phyloP scores from a whole-genome alignment of 345 rosid genomes.

The Garcia nutans region DNA sequence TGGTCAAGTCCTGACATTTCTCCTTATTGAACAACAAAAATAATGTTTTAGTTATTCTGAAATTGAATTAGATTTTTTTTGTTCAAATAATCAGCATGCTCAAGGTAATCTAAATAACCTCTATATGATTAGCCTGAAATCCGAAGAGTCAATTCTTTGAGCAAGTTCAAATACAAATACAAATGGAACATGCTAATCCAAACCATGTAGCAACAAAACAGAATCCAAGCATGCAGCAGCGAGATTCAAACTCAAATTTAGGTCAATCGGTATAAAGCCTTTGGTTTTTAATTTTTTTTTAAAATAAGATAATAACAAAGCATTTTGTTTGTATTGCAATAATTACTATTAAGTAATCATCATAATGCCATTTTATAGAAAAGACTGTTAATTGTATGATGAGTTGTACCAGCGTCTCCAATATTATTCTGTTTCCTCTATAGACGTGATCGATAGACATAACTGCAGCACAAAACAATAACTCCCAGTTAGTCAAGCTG shows the following conservation, averaged over 20 bases:
- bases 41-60: no score
- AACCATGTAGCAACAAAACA: background rate
- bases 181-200: background rate
- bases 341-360: background rate
- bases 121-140: no score
- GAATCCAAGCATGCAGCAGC: background rate
- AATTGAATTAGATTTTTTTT: no score
- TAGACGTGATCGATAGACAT: constrained; percentile 63
- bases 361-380: background rate
- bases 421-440: constrained; percentile 84
- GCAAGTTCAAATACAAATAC: background rate
- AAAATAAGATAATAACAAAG: background rate
- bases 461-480: constrained; percentile 51
- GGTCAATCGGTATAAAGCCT: background rate
- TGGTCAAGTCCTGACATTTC: no score
- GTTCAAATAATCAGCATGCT: background rate
- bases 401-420: constrained; percentile 89
- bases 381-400: background rate
- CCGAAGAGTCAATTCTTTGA: background rate
- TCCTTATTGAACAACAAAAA: no score
- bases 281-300: background rate
- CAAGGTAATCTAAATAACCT: background rate
- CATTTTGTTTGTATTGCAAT: background rate
- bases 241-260: background rate
- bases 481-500: constrained; percentile 9